Conservation (phyloP, 495 filamentous ascomycete species). For the Aspergillus bertholletiae region DNA sequence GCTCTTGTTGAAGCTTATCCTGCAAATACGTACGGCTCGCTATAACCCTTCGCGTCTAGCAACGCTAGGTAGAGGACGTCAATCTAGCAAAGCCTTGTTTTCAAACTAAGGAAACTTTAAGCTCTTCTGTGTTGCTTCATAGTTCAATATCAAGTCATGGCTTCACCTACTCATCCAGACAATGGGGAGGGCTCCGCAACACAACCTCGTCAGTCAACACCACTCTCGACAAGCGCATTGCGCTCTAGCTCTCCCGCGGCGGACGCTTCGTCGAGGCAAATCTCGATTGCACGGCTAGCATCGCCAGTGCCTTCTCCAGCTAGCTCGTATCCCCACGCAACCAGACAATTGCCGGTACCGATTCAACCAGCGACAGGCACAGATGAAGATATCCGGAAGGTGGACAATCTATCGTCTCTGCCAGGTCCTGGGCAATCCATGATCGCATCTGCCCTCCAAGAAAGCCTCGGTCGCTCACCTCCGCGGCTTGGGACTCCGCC, state of each 20-base stretch:
- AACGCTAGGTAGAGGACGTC: not conserved
- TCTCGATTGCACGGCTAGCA: conserved; percentile 68
- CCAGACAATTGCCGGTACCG: conserved; percentile 36
- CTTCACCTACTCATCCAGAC: conserved; percentile 18
- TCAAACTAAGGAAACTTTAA: conserved; percentile 3
- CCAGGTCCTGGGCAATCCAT: conserved; percentile 71
- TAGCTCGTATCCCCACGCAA: conserved; percentile 34
- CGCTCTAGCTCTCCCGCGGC: conserved; percentile 39
- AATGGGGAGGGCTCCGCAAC: conserved; percentile 41
- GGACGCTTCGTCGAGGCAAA: conserved; percentile 55
- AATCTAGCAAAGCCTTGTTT: not conserved
- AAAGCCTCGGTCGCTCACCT: conserved; percentile 53
- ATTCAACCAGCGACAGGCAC: conserved; percentile 23
- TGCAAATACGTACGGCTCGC: not conserved
- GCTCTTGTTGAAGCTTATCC: not conserved
- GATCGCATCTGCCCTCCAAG: conserved; percentile 70
- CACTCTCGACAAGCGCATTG: conserved; percentile 34
- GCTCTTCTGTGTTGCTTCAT: not conserved
- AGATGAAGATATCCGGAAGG: conserved; percentile 32
- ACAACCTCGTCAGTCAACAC: conserved; percentile 30
- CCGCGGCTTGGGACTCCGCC: conserved; percentile 49
- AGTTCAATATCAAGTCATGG: conserved; percentile 19
- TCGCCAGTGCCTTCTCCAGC: conserved; percentile 60
- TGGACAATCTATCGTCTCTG: conserved; percentile 40
- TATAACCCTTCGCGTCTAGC: not conserved